phyloP scores from a whole-genome alignment of 2,329 filamentous ascomycete species.

The Leptographium flavum region DNA sequence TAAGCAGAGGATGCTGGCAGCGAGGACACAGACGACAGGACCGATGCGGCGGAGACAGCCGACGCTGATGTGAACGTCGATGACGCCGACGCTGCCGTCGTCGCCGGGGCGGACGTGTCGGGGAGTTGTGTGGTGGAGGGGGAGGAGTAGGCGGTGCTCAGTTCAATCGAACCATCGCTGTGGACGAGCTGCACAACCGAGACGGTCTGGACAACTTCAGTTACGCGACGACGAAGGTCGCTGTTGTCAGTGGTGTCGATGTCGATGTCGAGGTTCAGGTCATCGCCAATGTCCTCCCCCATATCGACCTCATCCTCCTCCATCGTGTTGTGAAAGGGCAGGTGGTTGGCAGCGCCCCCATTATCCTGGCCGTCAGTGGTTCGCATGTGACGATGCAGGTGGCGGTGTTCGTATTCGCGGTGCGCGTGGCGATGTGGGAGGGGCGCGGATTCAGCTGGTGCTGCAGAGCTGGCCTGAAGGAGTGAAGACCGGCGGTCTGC shows the following conservation, averaged over 20 bases:
- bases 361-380: background rate
- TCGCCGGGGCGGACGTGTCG: background rate
- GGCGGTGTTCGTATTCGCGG: constrained; percentile 7
- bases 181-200: constrained; percentile 40
- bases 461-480: constrained; percentile 25
- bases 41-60: background rate
- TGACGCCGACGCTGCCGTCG: background rate
- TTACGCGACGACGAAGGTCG: constrained; percentile 20
- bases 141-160: background rate
- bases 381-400: constrained; percentile 10
- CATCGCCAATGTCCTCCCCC: constrained; percentile 6
- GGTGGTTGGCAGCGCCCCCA: background rate
- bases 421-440: constrained; percentile 1
- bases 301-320: constrained; percentile 5
- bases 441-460: background rate
- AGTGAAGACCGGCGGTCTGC: constrained; percentile 34
- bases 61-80: too few species aligned
- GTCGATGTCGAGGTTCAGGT: constrained; percentile 1
- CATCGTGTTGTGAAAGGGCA: background rate
- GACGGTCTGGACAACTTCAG: constrained; percentile 37
- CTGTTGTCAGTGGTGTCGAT: constrained; percentile 7
- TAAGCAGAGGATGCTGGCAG: background rate
- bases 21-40: background rate
- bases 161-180: constrained; percentile 27
- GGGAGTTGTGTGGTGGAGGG: background rate